These are phyloP conservation scores for Leptoxyphium fumago DNA, from an alignment of 2,329 filamentous ascomycete genomes.

Conservation along the genomic window DNA sequence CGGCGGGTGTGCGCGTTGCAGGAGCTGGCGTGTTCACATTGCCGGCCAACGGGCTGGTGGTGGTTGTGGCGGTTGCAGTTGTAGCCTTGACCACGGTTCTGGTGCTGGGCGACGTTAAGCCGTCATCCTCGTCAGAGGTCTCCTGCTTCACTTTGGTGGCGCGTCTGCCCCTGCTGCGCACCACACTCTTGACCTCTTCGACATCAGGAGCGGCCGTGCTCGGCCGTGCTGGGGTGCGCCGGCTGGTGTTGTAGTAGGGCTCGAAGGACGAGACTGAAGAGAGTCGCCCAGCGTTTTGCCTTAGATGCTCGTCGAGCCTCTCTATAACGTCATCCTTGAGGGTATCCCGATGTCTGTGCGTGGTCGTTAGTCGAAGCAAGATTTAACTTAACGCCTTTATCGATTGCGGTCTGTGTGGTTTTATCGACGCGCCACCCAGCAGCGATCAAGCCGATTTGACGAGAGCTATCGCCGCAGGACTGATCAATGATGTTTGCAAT, in stretches of 20 bases:
- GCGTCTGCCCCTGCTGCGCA: constrained; percentile 13
- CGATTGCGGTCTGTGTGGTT: no score
- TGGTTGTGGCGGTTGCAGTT: neutral
- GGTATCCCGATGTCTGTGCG: constrained; percentile 35
- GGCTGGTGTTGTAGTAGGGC: constrained; percentile 58
- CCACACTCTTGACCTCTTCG: constrained; percentile 17
- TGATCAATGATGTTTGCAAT: no score
- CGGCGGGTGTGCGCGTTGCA: constrained; percentile 19
- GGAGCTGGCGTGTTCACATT: constrained; percentile 1
- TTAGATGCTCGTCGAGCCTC: constrained; percentile 58
- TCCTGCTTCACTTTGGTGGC: constrained; percentile 23
- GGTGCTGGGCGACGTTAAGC: neutral
- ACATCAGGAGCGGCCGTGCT: constrained; percentile 12
- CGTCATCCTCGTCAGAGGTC: neutral
- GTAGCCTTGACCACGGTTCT: neutral
- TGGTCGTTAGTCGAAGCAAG: neutral
- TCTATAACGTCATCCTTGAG: constrained; percentile 70
- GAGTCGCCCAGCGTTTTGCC: constrained; percentile 52
- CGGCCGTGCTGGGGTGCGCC: constrained; percentile 40
- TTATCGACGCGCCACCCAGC: no score
- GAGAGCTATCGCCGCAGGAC: no score
- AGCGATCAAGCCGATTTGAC: no score
- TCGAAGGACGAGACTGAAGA: constrained; percentile 48
- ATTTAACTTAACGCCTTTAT: no score
- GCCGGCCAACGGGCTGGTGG: neutral